Evolutionary conservation across 805 yeast genomes (phyloP).

Genomic region (Teunomyces tritomae): DNA sequence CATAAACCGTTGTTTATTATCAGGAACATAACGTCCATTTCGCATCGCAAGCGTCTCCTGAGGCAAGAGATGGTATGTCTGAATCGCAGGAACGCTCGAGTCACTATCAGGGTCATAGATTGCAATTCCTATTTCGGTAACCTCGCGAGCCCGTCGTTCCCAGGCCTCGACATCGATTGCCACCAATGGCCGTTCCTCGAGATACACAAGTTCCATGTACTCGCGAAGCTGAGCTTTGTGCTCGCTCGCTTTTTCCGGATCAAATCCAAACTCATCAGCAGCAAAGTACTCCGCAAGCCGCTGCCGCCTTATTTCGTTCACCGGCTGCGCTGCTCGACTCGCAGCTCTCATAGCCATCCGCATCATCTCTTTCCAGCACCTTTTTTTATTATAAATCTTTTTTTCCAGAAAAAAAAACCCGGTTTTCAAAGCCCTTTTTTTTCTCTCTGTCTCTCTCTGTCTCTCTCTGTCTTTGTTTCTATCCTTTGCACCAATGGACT

Average conservation of each 20-base stretch:
- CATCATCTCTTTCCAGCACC: background rate
- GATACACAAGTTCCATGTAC: slow-evolving; percentile 19
- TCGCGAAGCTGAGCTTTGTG: background rate
- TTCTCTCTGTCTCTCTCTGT: background rate
- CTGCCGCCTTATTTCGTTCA: background rate
- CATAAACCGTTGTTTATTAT: slow-evolving; percentile 18
- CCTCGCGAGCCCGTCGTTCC: slow-evolving; percentile 13
- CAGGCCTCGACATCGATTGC: slow-evolving; percentile 29
- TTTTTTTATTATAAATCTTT: background rate
- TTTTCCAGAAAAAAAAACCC: background rate
- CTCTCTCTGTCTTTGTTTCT: too few relatives aligned
- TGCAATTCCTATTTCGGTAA: slow-evolving; percentile 25
- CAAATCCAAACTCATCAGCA: slow-evolving; percentile 16
- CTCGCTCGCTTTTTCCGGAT: slow-evolving; percentile 8
- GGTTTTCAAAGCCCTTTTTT: too few relatives aligned
- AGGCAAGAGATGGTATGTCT: slow-evolving; percentile 18
- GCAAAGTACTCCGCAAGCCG: slow-evolving; percentile 19
- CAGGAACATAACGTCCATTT: slow-evolving; percentile 21
- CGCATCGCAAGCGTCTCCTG: slow-evolving; percentile 14
- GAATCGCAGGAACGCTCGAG: slow-evolving; percentile 15
- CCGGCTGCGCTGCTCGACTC: too few relatives aligned
- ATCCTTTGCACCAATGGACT: slow-evolving; percentile 1
- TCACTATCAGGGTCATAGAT: slow-evolving; percentile 21
- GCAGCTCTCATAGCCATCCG: background rate
- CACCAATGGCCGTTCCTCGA: slow-evolving; percentile 20